A percentile compares a stretch with the other conserved stretches of the same genome.
These are phyloP conservation scores for Waltiozyma sp. DNA, from an alignment of 1,139 yeast species.

Conservation along the genomic window DNA sequence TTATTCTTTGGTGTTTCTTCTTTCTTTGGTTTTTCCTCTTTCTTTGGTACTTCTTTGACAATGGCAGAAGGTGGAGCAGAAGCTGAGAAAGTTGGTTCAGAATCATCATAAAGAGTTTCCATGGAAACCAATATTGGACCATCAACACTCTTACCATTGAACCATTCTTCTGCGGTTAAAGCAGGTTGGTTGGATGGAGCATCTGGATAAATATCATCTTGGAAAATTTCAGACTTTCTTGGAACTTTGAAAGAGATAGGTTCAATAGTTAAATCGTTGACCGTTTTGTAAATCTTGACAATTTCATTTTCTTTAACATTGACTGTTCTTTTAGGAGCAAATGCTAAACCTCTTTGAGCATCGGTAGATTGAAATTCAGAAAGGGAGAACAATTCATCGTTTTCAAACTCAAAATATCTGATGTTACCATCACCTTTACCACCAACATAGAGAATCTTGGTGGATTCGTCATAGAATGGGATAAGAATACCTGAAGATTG, in stretches of 20 bases:
- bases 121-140: conserved; percentile 77
- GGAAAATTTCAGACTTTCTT: conserved; percentile 86
- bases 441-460: conserved; percentile 73
- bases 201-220: conserved; percentile 85
- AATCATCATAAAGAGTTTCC: conserved; percentile 70
- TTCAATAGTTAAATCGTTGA: conserved; percentile 71
- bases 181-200: conserved; percentile 79
- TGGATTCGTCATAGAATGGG: conserved; percentile 80
- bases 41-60: conserved; percentile 24
- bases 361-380: conserved; percentile 82
- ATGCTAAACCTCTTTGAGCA: conserved; percentile 93
- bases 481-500: conserved; percentile 87
- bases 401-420: conserved; percentile 79
- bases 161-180: conserved; percentile 68
- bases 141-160: conserved; percentile 60
- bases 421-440: conserved; percentile 99
- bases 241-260: conserved; percentile 91
- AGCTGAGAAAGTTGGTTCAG: conserved; percentile 26
- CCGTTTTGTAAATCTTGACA: conserved; percentile 69
- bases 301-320: conserved; percentile 79
- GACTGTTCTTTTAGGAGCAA: conserved; percentile 74
- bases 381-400: conserved; percentile 69
- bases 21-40: conserved; percentile 7
- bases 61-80: conserved; percentile 5
- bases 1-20: conserved; percentile 7